Base-by-base conservation (phyloP, 129 eudicot species). In the Ambrosia trifida region DNA sequence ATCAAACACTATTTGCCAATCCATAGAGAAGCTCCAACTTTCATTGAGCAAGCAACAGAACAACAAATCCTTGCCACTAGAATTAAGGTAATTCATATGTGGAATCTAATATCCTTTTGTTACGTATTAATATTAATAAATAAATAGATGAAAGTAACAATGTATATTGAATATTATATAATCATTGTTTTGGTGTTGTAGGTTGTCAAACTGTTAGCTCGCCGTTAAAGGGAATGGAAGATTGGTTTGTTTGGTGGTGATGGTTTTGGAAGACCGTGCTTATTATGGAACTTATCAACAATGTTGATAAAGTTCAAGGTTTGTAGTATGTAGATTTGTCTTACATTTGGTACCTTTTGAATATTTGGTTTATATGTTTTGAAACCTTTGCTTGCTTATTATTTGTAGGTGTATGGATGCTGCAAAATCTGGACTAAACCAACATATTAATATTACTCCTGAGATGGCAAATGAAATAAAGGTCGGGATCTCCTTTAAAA, bases 391-490 rank as follows among this genome's bases (percentile, higher is more conserved):
- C 14, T 3, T 69, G 52, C 35, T 57, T 17, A 2, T 69, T 61
- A 35, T 35, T 59, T 64, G 76, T 51, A 89, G 94, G 96, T 85
- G 96, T 95, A 76, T 86, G 99, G 99, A 95, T 79, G 97, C 96
- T 31, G 97, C 99, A 44, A 89, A 87, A 52, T 90, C 99, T 64
- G 99, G 99, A 73, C 78, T 95, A 30, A 90, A 83, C 73, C 96
- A 88, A 53, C 97, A 88, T 46, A 95, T 95, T 24, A 85, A 95
- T 83, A 87, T 86, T 31, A 85, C 96, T 58, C 94, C 94, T 0
- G 97, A 95, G 84, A 79, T 90, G 89, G 88, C 91, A 67, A 90
- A 95, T 66, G 99, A 95, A 79, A 90, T 95, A 28, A 90, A 95
- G 99, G 99, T 94, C 56, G 32, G 82, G 3, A 41, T 59, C 18